Conservation (phyloP, 2,329 filamentous ascomycete genomes). For the Ophiostoma australiae region DNA sequence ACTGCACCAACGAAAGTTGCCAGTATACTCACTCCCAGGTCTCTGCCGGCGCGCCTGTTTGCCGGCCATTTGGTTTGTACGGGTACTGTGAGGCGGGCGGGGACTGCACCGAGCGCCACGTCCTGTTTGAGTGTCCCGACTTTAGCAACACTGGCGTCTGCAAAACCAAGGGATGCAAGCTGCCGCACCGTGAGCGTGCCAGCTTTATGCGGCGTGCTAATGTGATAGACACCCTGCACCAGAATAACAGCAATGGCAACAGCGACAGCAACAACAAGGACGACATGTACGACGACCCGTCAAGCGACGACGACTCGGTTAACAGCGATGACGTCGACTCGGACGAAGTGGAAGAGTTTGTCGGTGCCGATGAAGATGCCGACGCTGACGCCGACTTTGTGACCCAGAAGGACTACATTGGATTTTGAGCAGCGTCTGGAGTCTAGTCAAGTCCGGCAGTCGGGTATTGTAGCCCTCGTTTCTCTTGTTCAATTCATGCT, state of each 20-base stretch:
- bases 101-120: constrained; percentile 74
- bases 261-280: constrained; percentile 37
- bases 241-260: constrained; percentile 37
- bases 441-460: not conserved
- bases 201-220: constrained; percentile 68
- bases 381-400: constrained; percentile 48
- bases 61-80: constrained; percentile 74
- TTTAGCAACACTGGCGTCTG: constrained; percentile 88
- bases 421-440: constrained; percentile 35
- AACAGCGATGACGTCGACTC: constrained; percentile 77
- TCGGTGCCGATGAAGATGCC: constrained; percentile 50
- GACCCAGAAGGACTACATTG: constrained; percentile 57
- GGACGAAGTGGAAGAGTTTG: constrained; percentile 64
- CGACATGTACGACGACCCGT: constrained; percentile 62
- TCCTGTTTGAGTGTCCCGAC: constrained; percentile 86
- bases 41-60: constrained; percentile 72
- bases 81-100: constrained; percentile 85
- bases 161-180: constrained; percentile 72
- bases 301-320: constrained; percentile 74
- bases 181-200: constrained; percentile 83
- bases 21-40: constrained; percentile 81
- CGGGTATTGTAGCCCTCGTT: constrained; percentile 10
- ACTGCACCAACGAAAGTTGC: constrained; percentile 82
- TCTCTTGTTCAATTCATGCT: not conserved
- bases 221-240: constrained; percentile 37